Evolutionary conservation across 805 yeast genomes (phyloP).

Genomic region (Starmera caribaea): DNA sequence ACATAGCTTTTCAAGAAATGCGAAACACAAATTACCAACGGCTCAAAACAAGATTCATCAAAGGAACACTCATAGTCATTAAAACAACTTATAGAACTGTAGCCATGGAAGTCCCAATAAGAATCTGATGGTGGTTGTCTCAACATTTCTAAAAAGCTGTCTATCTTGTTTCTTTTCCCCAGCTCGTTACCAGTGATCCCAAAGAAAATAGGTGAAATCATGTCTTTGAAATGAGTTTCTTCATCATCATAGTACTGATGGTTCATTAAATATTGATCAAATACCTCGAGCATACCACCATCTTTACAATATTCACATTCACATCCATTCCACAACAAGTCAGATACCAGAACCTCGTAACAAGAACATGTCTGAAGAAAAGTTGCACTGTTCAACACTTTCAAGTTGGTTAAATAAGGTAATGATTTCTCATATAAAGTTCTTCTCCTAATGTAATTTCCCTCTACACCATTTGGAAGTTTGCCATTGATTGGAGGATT

Average conservation of each 20-base stretch:
- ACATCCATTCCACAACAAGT: slow-evolving; percentile 72
- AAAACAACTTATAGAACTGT: slow-evolving; percentile 30
- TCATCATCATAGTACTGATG: slow-evolving; percentile 49
- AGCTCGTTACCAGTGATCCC: slow-evolving; percentile 40
- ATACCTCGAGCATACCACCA: slow-evolving; percentile 30
- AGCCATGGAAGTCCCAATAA: slow-evolving; percentile 42
- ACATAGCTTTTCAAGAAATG: slow-evolving; percentile 40
- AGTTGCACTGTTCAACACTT: slow-evolving; percentile 46
- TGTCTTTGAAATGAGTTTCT: slow-evolving; percentile 42
- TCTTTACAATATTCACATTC: slow-evolving; percentile 45
- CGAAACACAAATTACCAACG: slow-evolving; percentile 29
- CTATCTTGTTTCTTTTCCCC: slow-evolving; percentile 22
- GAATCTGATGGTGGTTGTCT: slow-evolving; percentile 23
- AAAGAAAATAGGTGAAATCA: slow-evolving; percentile 49
- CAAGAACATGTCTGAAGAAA: slow-evolving; percentile 51
- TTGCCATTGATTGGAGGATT: slow-evolving; percentile 48
- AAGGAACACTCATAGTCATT: slow-evolving; percentile 30
- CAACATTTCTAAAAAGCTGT: slow-evolving; percentile 23
- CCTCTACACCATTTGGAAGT: slow-evolving; percentile 60
- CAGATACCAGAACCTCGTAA: slow-evolving; percentile 63
- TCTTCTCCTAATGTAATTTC: slow-evolving; percentile 55
- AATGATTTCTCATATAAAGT: slow-evolving; percentile 38
- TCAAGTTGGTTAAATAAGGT: slow-evolving; percentile 33
- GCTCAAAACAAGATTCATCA: slow-evolving; percentile 32
- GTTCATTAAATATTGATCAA: slow-evolving; percentile 53